Base-by-base conservation (phyloP, 768 basidiomycete genomes). In the Antrodiella citrinella region DNA sequence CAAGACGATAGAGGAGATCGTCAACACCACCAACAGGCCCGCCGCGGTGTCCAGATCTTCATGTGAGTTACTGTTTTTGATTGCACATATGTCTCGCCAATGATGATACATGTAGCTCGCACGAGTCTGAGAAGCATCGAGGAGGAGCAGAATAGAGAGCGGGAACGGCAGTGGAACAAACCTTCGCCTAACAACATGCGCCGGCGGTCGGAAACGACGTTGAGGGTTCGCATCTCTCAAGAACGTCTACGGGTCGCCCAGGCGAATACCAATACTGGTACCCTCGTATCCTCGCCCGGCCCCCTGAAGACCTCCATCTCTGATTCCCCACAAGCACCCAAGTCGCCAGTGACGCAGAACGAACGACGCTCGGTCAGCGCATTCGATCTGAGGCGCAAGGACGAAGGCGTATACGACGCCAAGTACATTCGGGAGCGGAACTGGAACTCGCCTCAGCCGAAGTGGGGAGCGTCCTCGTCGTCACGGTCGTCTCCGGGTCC, bases 361-460 rank as follows among this genome's bases (percentile, higher is more conserved):
- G 41, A 35, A 35, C 30, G 30, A 7, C 30, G 30, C 15, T 7
- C 30, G 15, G 15, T 35, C 30, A 35, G 30, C 30, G 30, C 30
- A 15, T 35, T 35, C 7, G 30, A 35, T 49, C 55, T 12, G 25
- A 43, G 15, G 38, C 65, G 62, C 40, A 55, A 65, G 46, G 51
- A 60, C 51, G 54, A 62, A n/a, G 75, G 71, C 55, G 50, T 65
- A 3, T 51, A 57, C n/a, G 74, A 78, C 35, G 73, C 76, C 55
- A 72, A 79, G 44, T 81, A 83, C 62, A 69, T 76, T 55, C 73
- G 81, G 44, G 83, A 85, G 63, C 71, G 80, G 44, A 85, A 85
- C 57, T 85, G 82, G 84, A 81, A 82, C 61, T 75, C 82, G 5
- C 80, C 78, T n/a, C 75, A 71, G 30, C 81, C 79, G 4, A 73